phyloP scores from a whole-genome alignment of 352 stramenopile species.

The Stephanocyclus meneghinianus region DNA sequence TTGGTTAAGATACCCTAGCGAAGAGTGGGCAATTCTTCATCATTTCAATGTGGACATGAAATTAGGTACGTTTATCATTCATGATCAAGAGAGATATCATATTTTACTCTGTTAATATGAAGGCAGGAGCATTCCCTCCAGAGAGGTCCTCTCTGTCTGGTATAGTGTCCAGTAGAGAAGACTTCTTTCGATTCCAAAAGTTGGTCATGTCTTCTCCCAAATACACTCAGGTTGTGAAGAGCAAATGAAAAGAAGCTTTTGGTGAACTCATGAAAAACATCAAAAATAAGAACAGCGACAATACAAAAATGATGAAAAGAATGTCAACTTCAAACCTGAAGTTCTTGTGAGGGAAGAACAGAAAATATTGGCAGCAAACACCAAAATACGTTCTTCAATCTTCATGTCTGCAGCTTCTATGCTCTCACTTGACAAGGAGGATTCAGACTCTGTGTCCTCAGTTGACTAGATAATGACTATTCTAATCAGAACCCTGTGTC shows the following conservation, averaged over 20 bases:
- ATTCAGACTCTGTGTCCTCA: neutral
- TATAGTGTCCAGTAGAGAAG: slow-evolving; percentile 7
- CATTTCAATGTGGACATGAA: too few relatives aligned
- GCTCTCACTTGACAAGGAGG: neutral
- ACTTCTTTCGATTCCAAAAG: slow-evolving; percentile 38
- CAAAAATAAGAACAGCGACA: neutral
- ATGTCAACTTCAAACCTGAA: slow-evolving; percentile 8
- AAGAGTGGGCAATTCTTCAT: too few relatives aligned
- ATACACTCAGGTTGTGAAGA: slow-evolving; percentile 48
- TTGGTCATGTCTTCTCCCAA: slow-evolving; percentile 51
- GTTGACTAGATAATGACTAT: neutral
- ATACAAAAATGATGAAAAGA: neutral
- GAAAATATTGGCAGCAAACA: neutral
- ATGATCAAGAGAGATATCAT: slow-evolving; percentile 12
- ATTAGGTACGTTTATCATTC: too few relatives aligned
- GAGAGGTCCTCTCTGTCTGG: neutral
- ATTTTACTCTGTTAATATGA: neutral
- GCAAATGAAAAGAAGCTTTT: slow-evolving; percentile 58
- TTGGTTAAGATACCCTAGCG: too few relatives aligned
- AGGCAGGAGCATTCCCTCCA: neutral
- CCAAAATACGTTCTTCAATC: neutral
- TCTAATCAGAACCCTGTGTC: neutral
- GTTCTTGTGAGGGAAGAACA: neutral
- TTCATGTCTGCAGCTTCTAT: neutral
- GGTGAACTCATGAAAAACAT: slow-evolving; percentile 5